Base-by-base conservation (phyloP, 140 eudicot genomes). In the Ambrosia hybrid region DNA sequence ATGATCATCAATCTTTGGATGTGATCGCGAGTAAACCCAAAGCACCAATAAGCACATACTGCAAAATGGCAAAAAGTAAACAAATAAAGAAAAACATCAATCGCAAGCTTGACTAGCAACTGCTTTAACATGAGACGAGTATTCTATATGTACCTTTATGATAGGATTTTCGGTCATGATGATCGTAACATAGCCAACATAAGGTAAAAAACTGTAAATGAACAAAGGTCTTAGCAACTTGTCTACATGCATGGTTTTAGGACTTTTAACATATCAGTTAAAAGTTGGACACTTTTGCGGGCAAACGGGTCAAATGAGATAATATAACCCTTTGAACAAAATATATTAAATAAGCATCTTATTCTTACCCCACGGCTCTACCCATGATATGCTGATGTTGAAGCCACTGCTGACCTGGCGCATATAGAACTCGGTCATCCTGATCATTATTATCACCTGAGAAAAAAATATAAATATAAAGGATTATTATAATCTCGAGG, bases 331-430 rank as follows among this genome's bases (percentile, higher is more conserved):
- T 60, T 30, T 34, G n/a, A 37, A 37, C 12, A 36, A 4, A 34
- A 12, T 49, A 11, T 48, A 10, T 57, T 39, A 17, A 48, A 72
- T 61, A 74, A 13, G 58, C 7, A n/a, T 65, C 4, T 36, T 49
- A 61, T 8, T 45, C 78, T 81, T 88, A 88, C 96, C 96, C 96
- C 15, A 83, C 77, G 66, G 96, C 96, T 86, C 89, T 86, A 51
- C 96, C 96, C 87, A 83, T 79, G 21, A 88, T 81, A 80, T 88
- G 91, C 26, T 79, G 84, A 65, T 66, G 78, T 38, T 86, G 78
- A 57, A 88, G 87, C 89, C 92, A 88, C 61, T 57, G 79, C 85
- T 88, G 91, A 73, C 96, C 92, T 65, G 79, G 85, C 10, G 91
- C 89, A 41, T 86, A 88, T 60, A 88, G 72, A 56, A 49, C 73